Conservation (phyloP, 2,329 filamentous ascomycete genomes). For the Sclerotiophoma versabilis region DNA sequence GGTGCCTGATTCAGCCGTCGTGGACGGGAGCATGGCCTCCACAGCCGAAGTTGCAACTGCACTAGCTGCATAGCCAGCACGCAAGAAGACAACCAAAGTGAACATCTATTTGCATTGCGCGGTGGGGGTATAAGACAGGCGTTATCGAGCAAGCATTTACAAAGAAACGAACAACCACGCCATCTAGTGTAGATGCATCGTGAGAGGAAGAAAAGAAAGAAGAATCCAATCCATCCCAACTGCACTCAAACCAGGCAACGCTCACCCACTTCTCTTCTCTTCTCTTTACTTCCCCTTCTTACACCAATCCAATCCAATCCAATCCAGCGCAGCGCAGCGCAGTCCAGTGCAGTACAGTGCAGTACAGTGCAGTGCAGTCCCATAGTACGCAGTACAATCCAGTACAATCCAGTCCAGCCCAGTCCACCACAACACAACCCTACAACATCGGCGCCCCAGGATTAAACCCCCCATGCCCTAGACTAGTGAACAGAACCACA, state of each 20-base stretch:
- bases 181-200: background rate
- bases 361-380: too few relatives aligned
- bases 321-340: too few relatives aligned
- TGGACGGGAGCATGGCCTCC: conserved; percentile 8
- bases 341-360: too few relatives aligned
- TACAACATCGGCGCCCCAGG: background rate
- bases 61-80: conserved; percentile 9
- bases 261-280: background rate
- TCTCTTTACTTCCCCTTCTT: background rate
- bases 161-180: background rate
- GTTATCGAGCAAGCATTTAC: conserved; percentile 27
- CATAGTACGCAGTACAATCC: too few relatives aligned
- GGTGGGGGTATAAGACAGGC: conserved; percentile 9
- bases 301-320: too few relatives aligned
- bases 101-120: conserved; percentile 17
- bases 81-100: background rate
- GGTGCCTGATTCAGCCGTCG: conserved; percentile 23
- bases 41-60: conserved; percentile 24
- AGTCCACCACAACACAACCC: background rate
- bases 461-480: conserved; percentile 10
- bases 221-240: background rate
- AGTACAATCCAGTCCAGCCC: too few relatives aligned
- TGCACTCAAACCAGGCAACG: background rate
- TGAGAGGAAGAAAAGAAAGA: background rate
- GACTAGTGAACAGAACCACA: conserved; percentile 3